Evolutionary conservation across 345 rosid species (phyloP), one percentile per base, ranked within the genome.

Genomic region (Nephelium lappaceum): DNA sequence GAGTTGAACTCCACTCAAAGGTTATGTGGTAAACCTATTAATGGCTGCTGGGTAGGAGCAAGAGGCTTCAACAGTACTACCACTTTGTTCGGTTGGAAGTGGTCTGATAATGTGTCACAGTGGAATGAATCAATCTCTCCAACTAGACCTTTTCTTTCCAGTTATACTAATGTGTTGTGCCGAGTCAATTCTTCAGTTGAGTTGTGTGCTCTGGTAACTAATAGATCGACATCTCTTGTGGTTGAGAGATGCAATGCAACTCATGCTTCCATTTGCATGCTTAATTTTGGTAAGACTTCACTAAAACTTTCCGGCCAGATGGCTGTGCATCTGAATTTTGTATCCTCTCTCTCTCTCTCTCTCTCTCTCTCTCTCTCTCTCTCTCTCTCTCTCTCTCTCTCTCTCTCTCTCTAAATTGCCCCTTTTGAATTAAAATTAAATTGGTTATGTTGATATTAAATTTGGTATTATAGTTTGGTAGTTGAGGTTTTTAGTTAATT

Each of bases 31-130:
- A 81, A 83, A 64, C 85, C 36, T 49, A 66, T 43, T 69, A 79
- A 69, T 70, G 83, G 90, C 61, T 95, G 98, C 79, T 93, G 99
- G 99, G 87, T 87, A 75, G 99, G 98, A 72, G 98, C 94, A 84
- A 85, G 86, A 86, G 57, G 71, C n/a, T 11, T 61, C 79, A 87
- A 87, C 75, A n/a, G 5, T 21, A 70, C 85, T 67, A 81, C 81
- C 68, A 24, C 21, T 8, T 76, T 87, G 47, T 84, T 77, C 14
- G 23, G 21, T 42, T 95, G 99, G 97, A 89, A 70, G 80, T 95
- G 98, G 98, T 90, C 98, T 0, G 98, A 95, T 85, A 90, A 86
- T 71, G 51, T 81, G 11, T 88, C 93, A 6, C 67, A 79, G 5
- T 90, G 93, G 98, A 91, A 92, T 57, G 81, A 49, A 27, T 85